Evolutionary conservation across 306 rosid species (phyloP), one percentile per base, ranked within the genome.

Genomic region (Trifolium subterraneum): DNA sequence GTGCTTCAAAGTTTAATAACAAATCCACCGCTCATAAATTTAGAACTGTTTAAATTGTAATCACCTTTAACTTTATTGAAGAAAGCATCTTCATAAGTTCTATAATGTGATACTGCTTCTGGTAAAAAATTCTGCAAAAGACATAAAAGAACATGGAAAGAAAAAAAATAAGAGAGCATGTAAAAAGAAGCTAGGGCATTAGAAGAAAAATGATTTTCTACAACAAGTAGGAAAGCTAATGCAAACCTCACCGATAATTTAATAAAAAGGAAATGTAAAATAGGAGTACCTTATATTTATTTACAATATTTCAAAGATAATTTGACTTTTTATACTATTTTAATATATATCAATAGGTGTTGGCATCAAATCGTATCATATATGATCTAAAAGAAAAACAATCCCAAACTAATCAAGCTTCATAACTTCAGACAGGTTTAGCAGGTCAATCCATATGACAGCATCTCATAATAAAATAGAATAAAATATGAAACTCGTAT

Each of bases 61-160:
- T 80, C 70, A 90, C 98, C 96, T 86, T 87, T 86, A 55, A 86
- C 62, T 61, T 82, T 85, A 80, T 75, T 73, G 87, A 93, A 39
- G 84, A 91, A 83, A 42, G 82, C 86, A 41, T 86, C 87, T 80
- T 93, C 98, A 64, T 81, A 87, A 58, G 85, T 73, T 79, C 65
- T 88, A 33, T 54, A 88, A 29, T 67, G 80, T 45, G 88, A 82
- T 45, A 72, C 42, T 23, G 84, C 86, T 70, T 69, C 81, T 22
- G 85, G 90, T 59, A 89, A 79, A 61, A 71, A 79, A 73, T 83
- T 83, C 97, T 91, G 89, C 76, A 85, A 74, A 68, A 78, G 19
- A n/a, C n/a, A n/a, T n/a, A n/a, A 68, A 73, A 33, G 12, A 67
- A 55, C 38, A 60, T 62, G 42, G 8, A 48, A 72, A 56, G 13